Evolutionary conservation across 1,139 yeast genomes (phyloP).

Genomic region (Magnusiomyces magnusii): DNA sequence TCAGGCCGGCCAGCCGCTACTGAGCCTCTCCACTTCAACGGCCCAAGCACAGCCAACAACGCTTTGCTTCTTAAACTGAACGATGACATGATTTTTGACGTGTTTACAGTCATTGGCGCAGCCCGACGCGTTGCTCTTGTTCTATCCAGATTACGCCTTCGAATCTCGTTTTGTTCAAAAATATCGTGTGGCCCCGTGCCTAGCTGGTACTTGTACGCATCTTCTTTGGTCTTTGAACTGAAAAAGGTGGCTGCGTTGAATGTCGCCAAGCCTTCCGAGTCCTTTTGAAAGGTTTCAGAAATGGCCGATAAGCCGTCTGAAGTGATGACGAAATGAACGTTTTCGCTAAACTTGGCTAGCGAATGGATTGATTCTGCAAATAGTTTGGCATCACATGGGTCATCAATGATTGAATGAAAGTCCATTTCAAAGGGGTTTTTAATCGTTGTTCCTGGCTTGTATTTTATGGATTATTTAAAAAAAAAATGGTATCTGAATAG

Average conservation of each 20-base stretch:
- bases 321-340: background rate
- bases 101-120: background rate
- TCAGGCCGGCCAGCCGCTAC: background rate
- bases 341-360: background rate
- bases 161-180: background rate
- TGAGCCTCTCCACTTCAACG: background rate
- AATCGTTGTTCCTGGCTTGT: background rate
- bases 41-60: background rate
- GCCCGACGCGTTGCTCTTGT: background rate
- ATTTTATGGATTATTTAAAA: background rate
- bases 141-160: background rate
- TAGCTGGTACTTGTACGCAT: background rate
- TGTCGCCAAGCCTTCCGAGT: background rate
- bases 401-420: background rate
- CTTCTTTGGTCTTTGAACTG: background rate
- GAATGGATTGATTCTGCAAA: background rate
- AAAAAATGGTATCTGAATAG: no score
- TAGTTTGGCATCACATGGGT: background rate
- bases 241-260: background rate
- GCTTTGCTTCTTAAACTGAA: background rate
- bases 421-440: background rate
- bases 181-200: background rate
- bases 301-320: background rate
- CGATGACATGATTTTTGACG: background rate
- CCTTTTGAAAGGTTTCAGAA: background rate